Base-by-base conservation (phyloP, 1,139 yeast species). In the Sugiyamaella castrensis region DNA sequence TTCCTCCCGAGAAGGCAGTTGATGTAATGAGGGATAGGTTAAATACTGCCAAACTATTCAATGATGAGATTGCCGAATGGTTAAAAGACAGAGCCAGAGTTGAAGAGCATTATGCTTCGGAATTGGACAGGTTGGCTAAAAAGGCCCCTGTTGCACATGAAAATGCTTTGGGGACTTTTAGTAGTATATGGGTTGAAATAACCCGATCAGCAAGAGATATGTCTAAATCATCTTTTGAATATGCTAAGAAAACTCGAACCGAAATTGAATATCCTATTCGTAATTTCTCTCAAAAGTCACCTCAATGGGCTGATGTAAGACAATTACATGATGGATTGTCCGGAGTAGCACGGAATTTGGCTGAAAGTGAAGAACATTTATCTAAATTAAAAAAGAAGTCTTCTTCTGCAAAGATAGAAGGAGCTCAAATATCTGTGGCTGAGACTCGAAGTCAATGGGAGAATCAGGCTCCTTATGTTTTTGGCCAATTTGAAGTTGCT, bases 401-500 rank as follows among this genome's bases (percentile, higher is more conserved):
- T 27, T 44, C 43, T 30, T 30, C 47, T 29, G 37, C 48, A 29
- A 59, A 57, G 40, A 40, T 47, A 33, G 63, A 61, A 12, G 47
- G 55, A 4, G 62, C 64, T 5, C 60, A 60, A 43, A 48, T 52
- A 16, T 42, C 53, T 11, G 54, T 63, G 16, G 61, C 59, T 24
- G 62, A 63, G 41, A 50, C 47, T 13, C 56, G 63, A 24, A 55
- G 59, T 36, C 66, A 67, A 43, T 89, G 96, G 95, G 84, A 81
- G 55, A 73, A 78, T 51, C 82, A 83, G 64, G 92, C 95, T 0
- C 94, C 96, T 1, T 81, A 76, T 55, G 79, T 84, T 35, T 84
- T 87, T 63, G 86, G 84, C 58, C 80, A 80, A 59, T 82, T 89
- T 65, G 95, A 88, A 66, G 74, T 74, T 54, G 82, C 83, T 57